Percentiles rank a stretch among this genome's conserved stretches.
Conservation (phyloP, 1,284 basidiomycete species). For the Rhodotorula sp. region DNA sequence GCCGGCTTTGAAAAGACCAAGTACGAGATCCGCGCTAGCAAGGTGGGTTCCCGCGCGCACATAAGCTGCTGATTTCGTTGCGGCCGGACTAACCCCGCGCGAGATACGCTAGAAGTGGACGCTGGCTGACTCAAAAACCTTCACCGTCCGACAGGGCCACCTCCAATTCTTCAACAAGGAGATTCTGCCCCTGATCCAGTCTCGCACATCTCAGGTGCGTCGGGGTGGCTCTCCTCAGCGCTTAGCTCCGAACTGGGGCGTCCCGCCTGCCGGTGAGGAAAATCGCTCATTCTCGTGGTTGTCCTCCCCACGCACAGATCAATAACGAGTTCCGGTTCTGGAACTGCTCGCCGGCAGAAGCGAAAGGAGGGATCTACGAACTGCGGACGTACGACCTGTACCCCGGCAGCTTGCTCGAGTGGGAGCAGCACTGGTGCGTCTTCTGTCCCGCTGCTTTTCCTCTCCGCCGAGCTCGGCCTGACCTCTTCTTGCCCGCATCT, state of each 20-base stretch:
- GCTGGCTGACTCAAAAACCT: neutral
- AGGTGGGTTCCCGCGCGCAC: conserved; percentile 52
- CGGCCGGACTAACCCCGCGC: too few species aligned
- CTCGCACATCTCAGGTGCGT: conserved; percentile 63
- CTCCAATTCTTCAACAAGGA: conserved; percentile 63
- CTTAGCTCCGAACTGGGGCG: too few species aligned
- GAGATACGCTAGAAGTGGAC: too few species aligned
- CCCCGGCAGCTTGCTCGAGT: conserved; percentile 84
- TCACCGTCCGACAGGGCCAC: conserved; percentile 56
- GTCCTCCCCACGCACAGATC: conserved; percentile 22
- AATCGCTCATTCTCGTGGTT: too few species aligned
- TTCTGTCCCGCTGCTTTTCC: neutral
- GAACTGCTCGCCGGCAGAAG: conserved; percentile 75
- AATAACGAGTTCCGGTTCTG: conserved; percentile 93
- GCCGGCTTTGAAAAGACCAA: conserved; percentile 64
- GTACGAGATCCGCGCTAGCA: conserved; percentile 60
- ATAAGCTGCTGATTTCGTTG: too few species aligned
- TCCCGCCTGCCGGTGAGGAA: too few species aligned
- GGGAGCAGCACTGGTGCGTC: conserved; percentile 83
- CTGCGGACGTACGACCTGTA: conserved; percentile 69
- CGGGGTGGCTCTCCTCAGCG: neutral
- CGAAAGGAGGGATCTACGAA: conserved; percentile 85
- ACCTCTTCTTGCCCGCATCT: neutral
- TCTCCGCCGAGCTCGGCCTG: too few species aligned
- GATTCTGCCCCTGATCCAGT: conserved; percentile 46